phyloP scores from a whole-genome alignment of 768 basidiomycete genomes.

The Mycena vulgaris region DNA sequence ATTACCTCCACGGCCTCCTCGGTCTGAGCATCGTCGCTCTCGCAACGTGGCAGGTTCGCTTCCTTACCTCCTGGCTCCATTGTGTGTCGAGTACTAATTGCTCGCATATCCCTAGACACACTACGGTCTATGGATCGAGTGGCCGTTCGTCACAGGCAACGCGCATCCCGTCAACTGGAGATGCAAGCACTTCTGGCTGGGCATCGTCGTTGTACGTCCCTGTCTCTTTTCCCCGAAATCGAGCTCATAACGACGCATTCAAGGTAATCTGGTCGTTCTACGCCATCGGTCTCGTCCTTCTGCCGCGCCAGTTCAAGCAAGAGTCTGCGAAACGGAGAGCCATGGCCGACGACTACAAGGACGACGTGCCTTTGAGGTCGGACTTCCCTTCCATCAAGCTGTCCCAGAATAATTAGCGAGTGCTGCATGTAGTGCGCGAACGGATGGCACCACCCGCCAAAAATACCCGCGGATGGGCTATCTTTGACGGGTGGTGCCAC shows the following conservation, averaged over 20 bases:
- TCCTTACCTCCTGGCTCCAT: too few relatives aligned
- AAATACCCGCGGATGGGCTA: too few relatives aligned
- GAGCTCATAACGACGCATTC: not conserved
- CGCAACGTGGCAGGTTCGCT: conserved; percentile 47
- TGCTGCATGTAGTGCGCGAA: too few relatives aligned
- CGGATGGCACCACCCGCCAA: too few relatives aligned
- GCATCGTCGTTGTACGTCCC: conserved; percentile 21
- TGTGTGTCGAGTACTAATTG: not conserved
- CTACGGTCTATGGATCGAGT: conserved; percentile 50
- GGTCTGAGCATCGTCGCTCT: conserved; percentile 55
- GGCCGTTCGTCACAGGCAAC: conserved; percentile 37
- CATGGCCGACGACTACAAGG: conserved; percentile 1
- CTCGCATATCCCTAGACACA: conserved; percentile 31
- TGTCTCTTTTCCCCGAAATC: not conserved
- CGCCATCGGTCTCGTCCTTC: conserved; percentile 44
- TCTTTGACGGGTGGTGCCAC: too few relatives aligned
- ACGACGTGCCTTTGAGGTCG: conserved; percentile 16
- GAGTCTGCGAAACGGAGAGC: conserved; percentile 36
- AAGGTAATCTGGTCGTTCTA: conserved; percentile 50
- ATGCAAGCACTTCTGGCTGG: conserved; percentile 43
- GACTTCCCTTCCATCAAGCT: too few relatives aligned
- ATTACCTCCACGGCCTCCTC: conserved; percentile 46
- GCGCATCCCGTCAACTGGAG: conserved; percentile 33
- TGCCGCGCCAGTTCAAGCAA: conserved; percentile 49
- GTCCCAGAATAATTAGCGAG: too few relatives aligned